Evolutionary conservation across 2,329 filamentous ascomycete genomes (phyloP).

Genomic region (Shiraia bambusicola): DNA sequence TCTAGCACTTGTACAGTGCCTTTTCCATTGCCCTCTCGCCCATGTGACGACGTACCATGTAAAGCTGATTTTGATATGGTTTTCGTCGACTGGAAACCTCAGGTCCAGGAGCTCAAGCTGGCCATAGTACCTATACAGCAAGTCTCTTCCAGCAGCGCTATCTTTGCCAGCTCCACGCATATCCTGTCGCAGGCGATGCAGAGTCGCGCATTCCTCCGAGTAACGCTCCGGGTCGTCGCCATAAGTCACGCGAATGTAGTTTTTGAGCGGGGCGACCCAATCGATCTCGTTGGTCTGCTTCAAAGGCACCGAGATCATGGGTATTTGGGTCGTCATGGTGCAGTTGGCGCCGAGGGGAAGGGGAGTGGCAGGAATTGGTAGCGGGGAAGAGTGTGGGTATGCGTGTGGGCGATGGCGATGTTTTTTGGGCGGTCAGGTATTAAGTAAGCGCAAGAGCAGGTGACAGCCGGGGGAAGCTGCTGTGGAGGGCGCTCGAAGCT

Average conservation of each 20-base stretch:
- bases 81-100: conserved; percentile 95
- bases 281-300: conserved; percentile 97
- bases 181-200: conserved; percentile 94
- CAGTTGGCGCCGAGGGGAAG: conserved; percentile 9
- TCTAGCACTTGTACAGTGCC: not conserved
- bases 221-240: conserved; percentile 97
- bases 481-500: not conserved
- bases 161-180: conserved; percentile 98
- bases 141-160: conserved; percentile 86
- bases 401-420: conserved; percentile 1
- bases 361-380: not conserved
- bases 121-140: conserved; percentile 96
- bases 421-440: not conserved
- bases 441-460: not conserved
- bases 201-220: conserved; percentile 87
- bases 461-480: no score
- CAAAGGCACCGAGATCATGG: conserved; percentile 92
- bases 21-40: not conserved
- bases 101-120: conserved; percentile 93
- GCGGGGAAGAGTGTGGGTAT: not conserved
- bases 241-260: conserved; percentile 90
- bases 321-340: conserved; percentile 58
- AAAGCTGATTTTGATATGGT: conserved; percentile 98
- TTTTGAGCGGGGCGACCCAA: conserved; percentile 90
- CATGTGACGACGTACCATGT: conserved; percentile 69